Percentiles rank a stretch among this genome's conserved stretches.
Conservation (phyloP, 1,284 basidiomycete genomes). For the Paramarasmius palmivorus region DNA sequence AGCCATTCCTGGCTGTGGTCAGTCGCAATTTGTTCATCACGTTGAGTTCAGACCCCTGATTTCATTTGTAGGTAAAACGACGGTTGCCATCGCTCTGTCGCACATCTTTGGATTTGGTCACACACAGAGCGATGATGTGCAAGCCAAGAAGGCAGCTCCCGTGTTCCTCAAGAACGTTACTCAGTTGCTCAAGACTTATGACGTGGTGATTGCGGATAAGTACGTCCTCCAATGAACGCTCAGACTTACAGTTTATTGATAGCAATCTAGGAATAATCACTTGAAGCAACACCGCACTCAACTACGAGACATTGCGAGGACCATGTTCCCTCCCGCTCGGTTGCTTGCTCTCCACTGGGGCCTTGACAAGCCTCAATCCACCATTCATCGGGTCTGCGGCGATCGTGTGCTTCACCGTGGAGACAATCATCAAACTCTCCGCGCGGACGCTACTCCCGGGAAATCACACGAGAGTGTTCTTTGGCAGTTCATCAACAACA, state of each 20-base stretch:
- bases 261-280: slow-evolving; percentile 79
- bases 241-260: not conserved
- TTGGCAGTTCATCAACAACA: slow-evolving; percentile 72
- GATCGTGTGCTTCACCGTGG: slow-evolving; percentile 78
- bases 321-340: slow-evolving; percentile 52
- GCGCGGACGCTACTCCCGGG: slow-evolving; percentile 45
- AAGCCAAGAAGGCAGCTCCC: slow-evolving; percentile 76
- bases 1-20: slow-evolving; percentile 91
- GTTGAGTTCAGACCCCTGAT: slow-evolving; percentile 1
- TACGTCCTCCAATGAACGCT: slow-evolving; percentile 31
- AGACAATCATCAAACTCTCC: slow-evolving; percentile 81
- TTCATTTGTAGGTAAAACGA: slow-evolving; percentile 75
- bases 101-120: slow-evolving; percentile 85
- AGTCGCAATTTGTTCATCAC: slow-evolving; percentile 26
- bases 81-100: slow-evolving; percentile 77
- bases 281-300: slow-evolving; percentile 72
- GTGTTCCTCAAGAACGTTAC: slow-evolving; percentile 79
- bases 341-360: slow-evolving; percentile 82
- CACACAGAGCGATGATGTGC: slow-evolving; percentile 91
- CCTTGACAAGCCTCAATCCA: slow-evolving; percentile 52
- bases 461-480: slow-evolving; percentile 80
- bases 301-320: slow-evolving; percentile 56
- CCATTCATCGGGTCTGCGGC: slow-evolving; percentile 72
- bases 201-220: slow-evolving; percentile 92
- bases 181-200: slow-evolving; percentile 57